A percentile compares a stretch with the other conserved stretches of the same genome.
Conservation (phyloP, 73 alveolate species). For the Diophrys appendiculata region DNA sequence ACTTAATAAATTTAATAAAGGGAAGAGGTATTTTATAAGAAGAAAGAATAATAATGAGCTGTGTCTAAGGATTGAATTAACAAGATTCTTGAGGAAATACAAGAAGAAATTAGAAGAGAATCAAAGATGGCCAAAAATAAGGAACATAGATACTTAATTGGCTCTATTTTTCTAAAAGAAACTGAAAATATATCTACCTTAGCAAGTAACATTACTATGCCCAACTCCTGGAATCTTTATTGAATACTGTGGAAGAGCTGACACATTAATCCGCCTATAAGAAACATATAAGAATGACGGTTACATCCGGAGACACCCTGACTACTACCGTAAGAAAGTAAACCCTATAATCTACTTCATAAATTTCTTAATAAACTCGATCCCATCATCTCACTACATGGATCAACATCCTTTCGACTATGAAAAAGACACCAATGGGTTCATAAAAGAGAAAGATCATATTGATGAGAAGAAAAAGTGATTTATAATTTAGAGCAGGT, state of each 20-base stretch:
- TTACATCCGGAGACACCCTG: constrained; percentile 28
- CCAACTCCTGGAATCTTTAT: constrained; percentile 30
- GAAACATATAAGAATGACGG: constrained; percentile 44
- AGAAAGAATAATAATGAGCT: background rate
- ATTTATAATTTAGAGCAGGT: too few relatives aligned
- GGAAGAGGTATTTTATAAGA: background rate
- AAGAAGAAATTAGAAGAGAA: background rate
- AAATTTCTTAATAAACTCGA: constrained; percentile 36
- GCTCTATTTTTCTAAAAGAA: constrained; percentile 11
- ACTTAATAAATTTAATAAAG: background rate
- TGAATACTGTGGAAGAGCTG: constrained; percentile 35
- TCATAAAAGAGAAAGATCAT: too few relatives aligned
- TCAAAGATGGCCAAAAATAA: constrained; percentile 24
- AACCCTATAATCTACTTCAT: constrained; percentile 40
- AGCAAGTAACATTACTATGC: constrained; percentile 14
- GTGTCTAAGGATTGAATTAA: background rate
- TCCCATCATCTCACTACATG: background rate
- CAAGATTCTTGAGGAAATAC: background rate
- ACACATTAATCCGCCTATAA: constrained; percentile 15
- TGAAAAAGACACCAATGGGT: too few relatives aligned
- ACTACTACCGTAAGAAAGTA: constrained; percentile 23
- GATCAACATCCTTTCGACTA: background rate
- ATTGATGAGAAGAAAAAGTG: too few relatives aligned
- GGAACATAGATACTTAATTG: constrained; percentile 26
- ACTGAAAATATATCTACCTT: constrained; percentile 21